Percentiles rank a stretch among this genome's conserved stretches.
Evolutionary conservation across 2,329 filamentous ascomycete genomes (phyloP).

Genomic region (Xylariales sp.): DNA sequence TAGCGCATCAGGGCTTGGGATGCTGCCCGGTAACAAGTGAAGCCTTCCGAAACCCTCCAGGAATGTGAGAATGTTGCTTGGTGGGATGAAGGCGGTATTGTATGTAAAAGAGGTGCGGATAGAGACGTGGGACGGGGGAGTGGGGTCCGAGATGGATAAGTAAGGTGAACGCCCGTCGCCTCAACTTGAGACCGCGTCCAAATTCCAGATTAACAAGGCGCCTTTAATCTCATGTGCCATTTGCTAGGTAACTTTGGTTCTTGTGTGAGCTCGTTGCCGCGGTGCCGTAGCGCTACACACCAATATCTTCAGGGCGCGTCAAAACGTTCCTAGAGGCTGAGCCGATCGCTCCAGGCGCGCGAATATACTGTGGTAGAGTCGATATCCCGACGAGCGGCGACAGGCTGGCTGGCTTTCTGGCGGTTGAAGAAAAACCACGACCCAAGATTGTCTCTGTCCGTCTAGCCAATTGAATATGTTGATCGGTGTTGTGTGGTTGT

Average conservation of each 20-base stretch:
- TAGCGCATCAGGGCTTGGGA: no score
- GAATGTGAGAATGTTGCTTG: neutral
- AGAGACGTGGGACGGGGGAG: no score
- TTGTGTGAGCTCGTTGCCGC: neutral
- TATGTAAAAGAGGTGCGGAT: no score
- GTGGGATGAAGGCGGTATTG: neutral
- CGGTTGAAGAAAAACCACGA: neutral
- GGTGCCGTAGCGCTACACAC: neutral
- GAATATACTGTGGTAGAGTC: neutral
- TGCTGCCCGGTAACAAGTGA: no score
- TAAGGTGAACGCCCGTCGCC: neutral
- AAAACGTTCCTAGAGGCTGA: neutral
- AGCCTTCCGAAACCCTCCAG: constrained; percentile 1
- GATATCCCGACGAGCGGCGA: neutral
- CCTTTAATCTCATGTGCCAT: neutral
- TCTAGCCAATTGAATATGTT: neutral
- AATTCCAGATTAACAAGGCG: neutral
- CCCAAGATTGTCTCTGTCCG: neutral
- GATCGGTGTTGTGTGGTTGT: neutral
- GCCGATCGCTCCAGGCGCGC: constrained; percentile 3
- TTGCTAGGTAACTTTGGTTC: neutral
- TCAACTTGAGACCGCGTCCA: neutral
- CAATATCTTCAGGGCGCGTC: neutral
- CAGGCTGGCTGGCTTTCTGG: neutral
- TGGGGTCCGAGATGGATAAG: constrained; percentile 3